Conservation (phyloP, 805 yeast genomes). For the Zygosaccharomyces bailii region DNA sequence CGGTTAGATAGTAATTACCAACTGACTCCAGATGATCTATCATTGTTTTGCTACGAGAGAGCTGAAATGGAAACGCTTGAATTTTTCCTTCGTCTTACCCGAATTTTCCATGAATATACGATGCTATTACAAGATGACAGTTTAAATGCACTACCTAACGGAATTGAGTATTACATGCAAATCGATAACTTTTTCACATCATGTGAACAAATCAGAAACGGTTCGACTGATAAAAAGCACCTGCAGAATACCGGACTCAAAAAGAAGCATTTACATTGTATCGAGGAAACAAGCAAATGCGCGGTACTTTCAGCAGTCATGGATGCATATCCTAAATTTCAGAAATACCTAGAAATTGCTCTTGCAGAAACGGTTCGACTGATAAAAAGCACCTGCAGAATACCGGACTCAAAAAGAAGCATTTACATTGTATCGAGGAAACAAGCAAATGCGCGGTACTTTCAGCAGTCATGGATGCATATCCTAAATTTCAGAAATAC, state of each 20-base stretch:
- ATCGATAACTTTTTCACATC: slow-evolving; percentile 13
- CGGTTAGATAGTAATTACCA: slow-evolving; percentile 10
- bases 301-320: background rate
- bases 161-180: slow-evolving; percentile 15
- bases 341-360: background rate
- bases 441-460: slow-evolving; percentile 1
- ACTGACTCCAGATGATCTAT: slow-evolving; percentile 11
- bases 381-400: slow-evolving; percentile 2
- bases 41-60: slow-evolving; percentile 11
- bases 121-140: slow-evolving; percentile 15
- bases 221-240: slow-evolving; percentile 8
- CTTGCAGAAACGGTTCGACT: background rate
- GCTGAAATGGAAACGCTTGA: slow-evolving; percentile 9
- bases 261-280: background rate
- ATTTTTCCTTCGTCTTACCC: slow-evolving; percentile 13
- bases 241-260: background rate
- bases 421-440: slow-evolving; percentile 11
- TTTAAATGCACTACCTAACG: slow-evolving; percentile 9
- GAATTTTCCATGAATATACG: slow-evolving; percentile 13
- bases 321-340: background rate
- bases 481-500: slow-evolving; percentile 12
- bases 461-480: slow-evolving; percentile 9
- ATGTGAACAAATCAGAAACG: slow-evolving; percentile 11
- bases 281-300: background rate
- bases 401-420: slow-evolving; percentile 10